These are phyloP conservation scores for Candida fluviatilis DNA, from an alignment of 805 yeast species.

Conservation along the genomic window DNA sequence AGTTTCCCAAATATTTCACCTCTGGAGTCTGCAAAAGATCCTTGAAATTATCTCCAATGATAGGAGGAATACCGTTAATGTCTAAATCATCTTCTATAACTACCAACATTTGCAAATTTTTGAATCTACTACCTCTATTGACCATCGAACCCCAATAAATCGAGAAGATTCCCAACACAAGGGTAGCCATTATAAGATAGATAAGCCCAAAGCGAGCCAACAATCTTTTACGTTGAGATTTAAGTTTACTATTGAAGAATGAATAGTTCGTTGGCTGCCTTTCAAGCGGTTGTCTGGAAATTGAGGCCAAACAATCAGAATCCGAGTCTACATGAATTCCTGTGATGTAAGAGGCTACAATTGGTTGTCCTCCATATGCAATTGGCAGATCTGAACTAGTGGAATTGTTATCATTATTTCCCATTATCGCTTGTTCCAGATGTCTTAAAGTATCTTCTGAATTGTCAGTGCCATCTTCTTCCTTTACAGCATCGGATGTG, in stretches of 20 bases:
- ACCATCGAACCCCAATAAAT: constrained; percentile 41
- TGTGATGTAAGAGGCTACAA: neutral
- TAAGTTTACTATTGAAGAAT: constrained; percentile 26
- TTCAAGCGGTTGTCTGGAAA: constrained; percentile 13
- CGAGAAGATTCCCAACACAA: constrained; percentile 30
- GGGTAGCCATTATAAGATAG: constrained; percentile 29
- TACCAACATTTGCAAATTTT: constrained; percentile 33
- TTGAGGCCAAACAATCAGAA: neutral
- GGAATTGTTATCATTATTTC: too few species aligned
- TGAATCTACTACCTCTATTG: constrained; percentile 23
- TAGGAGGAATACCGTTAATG: constrained; percentile 28
- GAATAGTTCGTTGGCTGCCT: constrained; percentile 25
- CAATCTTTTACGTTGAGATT: constrained; percentile 16
- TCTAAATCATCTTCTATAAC: constrained; percentile 31
- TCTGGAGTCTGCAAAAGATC: constrained; percentile 20
- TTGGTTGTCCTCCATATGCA: neutral
- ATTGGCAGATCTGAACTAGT: neutral
- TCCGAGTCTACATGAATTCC: neutral
- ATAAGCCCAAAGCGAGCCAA: constrained; percentile 14
- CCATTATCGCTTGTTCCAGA: too few species aligned
- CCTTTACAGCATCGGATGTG: too few species aligned
- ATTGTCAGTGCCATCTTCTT: too few species aligned
- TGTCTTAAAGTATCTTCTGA: too few species aligned
- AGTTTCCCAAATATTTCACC: constrained; percentile 26
- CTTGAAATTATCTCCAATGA: constrained; percentile 46